Percentiles rank a stretch among this genome's conserved stretches.
Conservation (phyloP, 768 basidiomycete genomes). For the Xerocomellus intermedius region DNA sequence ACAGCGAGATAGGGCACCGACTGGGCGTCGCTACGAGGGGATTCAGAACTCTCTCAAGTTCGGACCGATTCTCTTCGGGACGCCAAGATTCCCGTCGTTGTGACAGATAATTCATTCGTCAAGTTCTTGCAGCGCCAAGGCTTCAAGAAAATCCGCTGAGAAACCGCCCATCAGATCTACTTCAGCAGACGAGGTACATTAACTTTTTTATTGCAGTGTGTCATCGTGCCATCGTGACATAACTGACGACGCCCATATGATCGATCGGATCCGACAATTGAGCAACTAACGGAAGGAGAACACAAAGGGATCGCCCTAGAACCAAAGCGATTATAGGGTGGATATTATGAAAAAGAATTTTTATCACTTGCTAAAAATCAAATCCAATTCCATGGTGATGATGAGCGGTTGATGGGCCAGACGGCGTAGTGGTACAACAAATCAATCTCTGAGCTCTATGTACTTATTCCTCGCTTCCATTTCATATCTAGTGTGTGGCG, state of each 20-base stretch:
- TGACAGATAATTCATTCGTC: neutral
- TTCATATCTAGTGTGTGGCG: conserved; percentile 3
- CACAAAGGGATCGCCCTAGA: neutral
- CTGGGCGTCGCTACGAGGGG: neutral
- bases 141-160: conserved; percentile 1
- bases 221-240: no score
- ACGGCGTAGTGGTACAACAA: conserved; percentile 17
- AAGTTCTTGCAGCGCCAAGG: neutral
- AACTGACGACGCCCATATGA: neutral
- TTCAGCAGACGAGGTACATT: neutral
- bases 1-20: neutral
- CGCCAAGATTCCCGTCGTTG: neutral
- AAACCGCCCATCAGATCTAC: neutral
- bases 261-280: neutral
- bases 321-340: neutral
- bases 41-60: no score
- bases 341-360: neutral
- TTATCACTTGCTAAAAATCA: neutral
- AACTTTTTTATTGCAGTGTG: neutral
- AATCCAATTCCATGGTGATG: neutral
- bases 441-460: neutral
- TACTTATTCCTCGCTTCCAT: neutral
- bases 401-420: neutral
- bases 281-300: neutral
- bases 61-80: no score